Evolutionary conservation across 2,329 filamentous ascomycete genomes (phyloP).

Genomic region (Penicillium olsonii): DNA sequence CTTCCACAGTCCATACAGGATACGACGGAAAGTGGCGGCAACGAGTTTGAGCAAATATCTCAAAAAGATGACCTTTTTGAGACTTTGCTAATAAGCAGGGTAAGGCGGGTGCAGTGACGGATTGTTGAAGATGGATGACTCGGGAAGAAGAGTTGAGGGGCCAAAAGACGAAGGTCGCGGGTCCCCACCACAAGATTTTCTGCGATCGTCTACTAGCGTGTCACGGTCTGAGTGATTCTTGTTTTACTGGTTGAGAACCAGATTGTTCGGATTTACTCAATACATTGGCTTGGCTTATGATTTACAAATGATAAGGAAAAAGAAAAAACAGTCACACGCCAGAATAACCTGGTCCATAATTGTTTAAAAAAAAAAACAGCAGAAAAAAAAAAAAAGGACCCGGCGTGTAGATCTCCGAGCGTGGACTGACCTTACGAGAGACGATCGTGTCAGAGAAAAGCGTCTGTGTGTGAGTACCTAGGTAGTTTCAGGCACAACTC

Average conservation of each 20-base stretch:
- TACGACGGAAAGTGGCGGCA: slow-evolving; percentile 16
- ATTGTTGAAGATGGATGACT: slow-evolving; percentile 2
- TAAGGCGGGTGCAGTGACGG: background rate
- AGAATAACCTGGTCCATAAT: too few relatives aligned
- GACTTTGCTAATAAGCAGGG: slow-evolving; percentile 14
- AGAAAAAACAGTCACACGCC: background rate
- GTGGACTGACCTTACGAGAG: slow-evolving; percentile 23
- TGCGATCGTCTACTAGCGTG: slow-evolving; percentile 27
- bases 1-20: slow-evolving; percentile 42
- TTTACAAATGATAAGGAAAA: too few relatives aligned
- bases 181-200: slow-evolving; percentile 31
- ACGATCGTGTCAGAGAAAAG: slow-evolving; percentile 10
- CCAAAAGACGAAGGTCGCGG: slow-evolving; percentile 22
- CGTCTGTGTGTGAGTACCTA: background rate
- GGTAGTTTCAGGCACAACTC: background rate
- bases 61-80: slow-evolving; percentile 25
- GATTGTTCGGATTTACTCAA: too few relatives aligned
- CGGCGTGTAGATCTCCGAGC: slow-evolving; percentile 12
- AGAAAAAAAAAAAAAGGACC: background rate
- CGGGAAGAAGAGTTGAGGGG: slow-evolving; percentile 20
- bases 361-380: background rate
- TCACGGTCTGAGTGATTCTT: slow-evolving; percentile 16
- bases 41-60: slow-evolving; percentile 25
- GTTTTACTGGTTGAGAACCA: background rate
- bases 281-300: too few relatives aligned